phyloP scores from a whole-genome alignment of 495 filamentous ascomycete genomes.

The Talaromyces stipitatus region DNA sequence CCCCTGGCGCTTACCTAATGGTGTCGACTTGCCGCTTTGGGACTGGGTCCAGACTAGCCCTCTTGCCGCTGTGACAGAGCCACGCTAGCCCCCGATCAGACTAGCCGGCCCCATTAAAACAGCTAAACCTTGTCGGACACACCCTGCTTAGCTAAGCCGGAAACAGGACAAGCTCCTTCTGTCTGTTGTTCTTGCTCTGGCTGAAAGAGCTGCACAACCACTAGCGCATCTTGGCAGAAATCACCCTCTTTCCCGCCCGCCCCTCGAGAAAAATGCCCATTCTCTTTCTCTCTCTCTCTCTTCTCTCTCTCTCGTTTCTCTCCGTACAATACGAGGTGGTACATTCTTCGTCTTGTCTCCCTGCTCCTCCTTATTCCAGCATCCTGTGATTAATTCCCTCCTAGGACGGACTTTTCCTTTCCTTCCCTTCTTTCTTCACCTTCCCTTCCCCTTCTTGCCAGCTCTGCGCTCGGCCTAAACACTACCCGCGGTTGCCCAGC shows the following conservation, averaged over 20 bases:
- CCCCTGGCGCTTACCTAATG: background rate
- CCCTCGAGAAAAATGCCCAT: conserved; percentile 29
- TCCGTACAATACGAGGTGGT: background rate
- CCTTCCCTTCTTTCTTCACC: conserved; percentile 5
- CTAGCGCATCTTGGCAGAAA: conserved; percentile 40
- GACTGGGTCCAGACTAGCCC: background rate
- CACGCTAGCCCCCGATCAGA: background rate
- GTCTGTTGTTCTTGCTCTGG: background rate
- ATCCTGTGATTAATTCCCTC: conserved; percentile 11
- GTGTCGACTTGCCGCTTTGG: background rate
- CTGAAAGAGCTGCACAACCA: conserved; percentile 35
- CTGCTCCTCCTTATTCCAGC: conserved; percentile 5
- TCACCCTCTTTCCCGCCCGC: conserved; percentile 37
- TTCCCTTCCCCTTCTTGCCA: background rate
- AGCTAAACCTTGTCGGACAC: background rate
- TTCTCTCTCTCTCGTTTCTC: conserved; percentile 1
- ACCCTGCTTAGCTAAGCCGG: background rate
- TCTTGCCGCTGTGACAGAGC: background rate
- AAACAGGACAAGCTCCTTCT: background rate
- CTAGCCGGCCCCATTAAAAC: background rate
- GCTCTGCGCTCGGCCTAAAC: background rate
- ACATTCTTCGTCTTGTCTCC: conserved; percentile 8
- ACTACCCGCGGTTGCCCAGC: background rate
- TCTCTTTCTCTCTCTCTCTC: conserved; percentile 18
- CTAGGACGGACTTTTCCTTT: conserved; percentile 6